Percentiles rank a stretch among this genome's conserved stretches.
These are phyloP conservation scores for Entonaema liquescens DNA, from an alignment of 495 filamentous ascomycete species.

Conservation along the genomic window DNA sequence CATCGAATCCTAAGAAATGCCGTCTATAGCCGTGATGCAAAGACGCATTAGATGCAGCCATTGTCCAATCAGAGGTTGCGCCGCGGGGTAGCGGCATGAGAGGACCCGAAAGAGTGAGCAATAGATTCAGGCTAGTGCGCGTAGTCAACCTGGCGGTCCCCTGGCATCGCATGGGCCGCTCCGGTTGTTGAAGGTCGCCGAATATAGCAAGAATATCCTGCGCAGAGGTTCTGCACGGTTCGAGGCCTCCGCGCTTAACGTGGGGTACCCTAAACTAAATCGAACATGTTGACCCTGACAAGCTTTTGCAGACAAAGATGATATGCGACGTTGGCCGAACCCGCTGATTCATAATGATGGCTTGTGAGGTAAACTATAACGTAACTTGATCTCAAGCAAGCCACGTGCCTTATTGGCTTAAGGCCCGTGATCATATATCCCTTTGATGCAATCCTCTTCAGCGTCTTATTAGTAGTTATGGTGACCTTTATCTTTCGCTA, in stretches of 20 bases:
- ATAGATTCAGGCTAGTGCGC: slow-evolving; percentile 35
- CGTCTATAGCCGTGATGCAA: slow-evolving; percentile 42
- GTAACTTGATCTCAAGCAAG: slow-evolving; percentile 23
- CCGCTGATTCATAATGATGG: slow-evolving; percentile 34
- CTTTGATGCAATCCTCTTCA: background rate
- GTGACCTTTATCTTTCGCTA: slow-evolving; percentile 1
- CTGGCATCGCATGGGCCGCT: slow-evolving; percentile 11
- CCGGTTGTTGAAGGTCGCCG: slow-evolving; percentile 24
- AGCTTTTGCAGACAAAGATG: slow-evolving; percentile 5
- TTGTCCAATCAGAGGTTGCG: slow-evolving; percentile 41
- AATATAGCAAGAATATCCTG: slow-evolving; percentile 38
- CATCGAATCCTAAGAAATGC: slow-evolving; percentile 26
- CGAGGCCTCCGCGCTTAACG: slow-evolving; percentile 25
- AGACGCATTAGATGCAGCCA: slow-evolving; percentile 20
- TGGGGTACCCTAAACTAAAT: slow-evolving; percentile 34
- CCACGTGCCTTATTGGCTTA: slow-evolving; percentile 14
- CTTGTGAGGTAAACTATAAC: slow-evolving; percentile 29
- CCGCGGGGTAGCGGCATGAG: slow-evolving; percentile 24
- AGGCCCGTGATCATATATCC: background rate
- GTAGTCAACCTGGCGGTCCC: slow-evolving; percentile 21
- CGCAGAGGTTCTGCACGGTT: slow-evolving; percentile 11
- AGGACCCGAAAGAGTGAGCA: slow-evolving; percentile 27
- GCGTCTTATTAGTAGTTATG: background rate
- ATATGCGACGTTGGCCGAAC: slow-evolving; percentile 35
- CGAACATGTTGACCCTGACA: slow-evolving; percentile 9